Base-by-base conservation (phyloP, 1,284 basidiomycete genomes). In the Golubevia pallescens region DNA sequence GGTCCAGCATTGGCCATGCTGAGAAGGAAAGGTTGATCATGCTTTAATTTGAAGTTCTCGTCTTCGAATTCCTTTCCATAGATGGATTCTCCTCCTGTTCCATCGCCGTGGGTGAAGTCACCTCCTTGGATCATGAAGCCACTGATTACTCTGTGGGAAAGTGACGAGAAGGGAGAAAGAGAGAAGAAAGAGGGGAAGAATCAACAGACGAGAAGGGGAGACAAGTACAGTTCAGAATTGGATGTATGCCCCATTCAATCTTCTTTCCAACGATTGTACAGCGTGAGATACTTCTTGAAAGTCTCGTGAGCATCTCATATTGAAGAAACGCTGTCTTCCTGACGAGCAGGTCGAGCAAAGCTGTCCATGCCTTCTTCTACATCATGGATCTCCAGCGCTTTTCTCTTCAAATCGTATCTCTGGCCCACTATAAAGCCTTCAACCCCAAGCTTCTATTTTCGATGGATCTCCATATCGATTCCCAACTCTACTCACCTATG, bases 81-180 rank as follows among this genome's bases (percentile, higher is more conserved):
- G 66, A 85, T 85, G 48, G 69, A 74, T 59, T 80, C 75, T 19
- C 82, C 82, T 1, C 82, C 82, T 1, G 82, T 85, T 2, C 82
- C 82, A 63, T 85, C 69, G 0, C 77, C 78, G 19, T 70, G 61
- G 61, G 89, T 89, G 76, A 89, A 90, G 80, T 90, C 89, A 61
- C 87, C 87, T 38, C 87, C 87, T 70, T 88, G 87, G 65, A 87
- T 81, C 87, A 87, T 87, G 72, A 87, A 86, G 28, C 65, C 83
- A 80, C 75, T 68, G 55, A 16, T 10, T 28, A 58, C 13, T 42
- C 5, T 3, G 21, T 55, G 54, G 21, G 54, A 55, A 24, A 21
- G 54, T 21, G 4, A 24, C 54, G 21, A 3, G 8, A 8, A 4
- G 21, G 21, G 7, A 56, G 21, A 4, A 4, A n/a, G 21, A 59